Percentiles rank a stretch among this genome's conserved stretches.
These are phyloP conservation scores for Mucor irregularis DNA, from an alignment of 371 early-diverging fungal genomes.

Conservation along the genomic window DNA sequence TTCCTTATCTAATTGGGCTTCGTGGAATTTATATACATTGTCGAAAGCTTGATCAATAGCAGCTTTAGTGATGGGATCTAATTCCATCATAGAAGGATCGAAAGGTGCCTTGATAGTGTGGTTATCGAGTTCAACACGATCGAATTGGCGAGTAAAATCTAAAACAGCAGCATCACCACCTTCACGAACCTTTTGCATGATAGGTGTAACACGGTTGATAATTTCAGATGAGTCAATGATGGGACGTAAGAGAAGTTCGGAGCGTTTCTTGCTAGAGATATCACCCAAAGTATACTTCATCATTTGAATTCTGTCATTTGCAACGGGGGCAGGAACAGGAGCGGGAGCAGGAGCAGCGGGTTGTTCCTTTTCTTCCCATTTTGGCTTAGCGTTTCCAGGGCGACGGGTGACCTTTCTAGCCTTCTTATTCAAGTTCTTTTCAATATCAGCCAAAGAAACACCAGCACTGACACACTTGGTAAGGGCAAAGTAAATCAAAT, in stretches of 20 bases:
- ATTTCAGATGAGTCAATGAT: constrained; percentile 90
- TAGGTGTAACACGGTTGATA: constrained; percentile 84
- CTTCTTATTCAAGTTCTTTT: constrained; percentile 80
- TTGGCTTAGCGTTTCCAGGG: constrained; percentile 93
- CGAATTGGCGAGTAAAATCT: constrained; percentile 89
- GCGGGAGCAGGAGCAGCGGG: constrained; percentile 21
- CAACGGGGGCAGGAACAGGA: neutral
- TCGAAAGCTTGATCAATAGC: constrained; percentile 95
- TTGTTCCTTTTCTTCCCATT: constrained; percentile 44
- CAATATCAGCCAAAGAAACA: constrained; percentile 84
- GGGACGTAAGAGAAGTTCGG: constrained; percentile 81
- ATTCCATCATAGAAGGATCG: constrained; percentile 59
- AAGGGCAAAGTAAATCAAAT: constrained; percentile 94
- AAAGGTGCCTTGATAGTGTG: constrained; percentile 89
- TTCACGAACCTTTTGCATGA: constrained; percentile 80
- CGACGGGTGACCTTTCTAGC: constrained; percentile 87
- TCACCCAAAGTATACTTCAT: constrained; percentile 52
- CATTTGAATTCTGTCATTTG: constrained; percentile 59
- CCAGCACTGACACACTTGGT: constrained; percentile 84
- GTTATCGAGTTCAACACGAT: constrained; percentile 72
- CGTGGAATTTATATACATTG: constrained; percentile 93
- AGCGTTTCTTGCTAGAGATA: constrained; percentile 49
- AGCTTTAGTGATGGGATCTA: constrained; percentile 67
- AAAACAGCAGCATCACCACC: constrained; percentile 87
- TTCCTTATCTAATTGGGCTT: constrained; percentile 82